phyloP scores from a whole-genome alignment of 2,329 filamentous ascomycete species.

The Trematosphaeria pertusa region DNA sequence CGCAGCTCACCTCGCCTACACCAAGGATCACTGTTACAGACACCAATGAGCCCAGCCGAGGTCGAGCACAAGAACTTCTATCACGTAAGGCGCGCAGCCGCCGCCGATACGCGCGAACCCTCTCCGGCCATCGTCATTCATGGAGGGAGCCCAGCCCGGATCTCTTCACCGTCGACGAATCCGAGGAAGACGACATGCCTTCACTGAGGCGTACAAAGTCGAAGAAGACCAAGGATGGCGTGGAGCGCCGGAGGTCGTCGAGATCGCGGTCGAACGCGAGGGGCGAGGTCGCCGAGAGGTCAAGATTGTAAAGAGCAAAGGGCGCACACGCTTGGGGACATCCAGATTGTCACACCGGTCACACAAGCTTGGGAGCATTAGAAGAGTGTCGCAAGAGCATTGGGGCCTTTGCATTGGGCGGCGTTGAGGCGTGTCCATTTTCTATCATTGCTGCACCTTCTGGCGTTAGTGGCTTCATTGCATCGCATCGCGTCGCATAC shows the following conservation, averaged over 20 bases:
- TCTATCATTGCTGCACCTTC: conserved; percentile 27
- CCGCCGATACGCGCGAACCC: conserved; percentile 42
- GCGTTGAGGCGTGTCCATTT: conserved; percentile 27
- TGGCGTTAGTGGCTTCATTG: conserved; percentile 24
- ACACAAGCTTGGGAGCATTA: no score
- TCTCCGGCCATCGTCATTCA: conserved; percentile 49
- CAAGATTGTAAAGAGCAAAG: conserved; percentile 36
- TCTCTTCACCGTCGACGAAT: conserved; percentile 52
- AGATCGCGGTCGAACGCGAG: conserved; percentile 36
- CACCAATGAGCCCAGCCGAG: conserved; percentile 39
- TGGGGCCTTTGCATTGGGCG: conserved; percentile 35
- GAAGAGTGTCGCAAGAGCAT: conserved; percentile 2
- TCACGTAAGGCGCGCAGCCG: conserved; percentile 37
- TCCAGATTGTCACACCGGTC: conserved; percentile 9
- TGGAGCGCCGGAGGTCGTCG: conserved; percentile 43
- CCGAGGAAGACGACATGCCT: conserved; percentile 44
- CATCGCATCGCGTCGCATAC: conserved; percentile 14
- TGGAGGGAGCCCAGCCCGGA: conserved; percentile 52
- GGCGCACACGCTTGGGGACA: conserved; percentile 1
- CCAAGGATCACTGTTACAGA: conserved; percentile 35
- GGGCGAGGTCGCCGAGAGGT: conserved; percentile 35
- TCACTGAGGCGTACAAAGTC: conserved; percentile 33
- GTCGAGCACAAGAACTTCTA: conserved; percentile 46
- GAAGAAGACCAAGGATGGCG: conserved; percentile 44
- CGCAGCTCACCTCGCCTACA: conserved; percentile 31